phyloP scores from a whole-genome alignment of 257 asterid genomes.

The Handroanthus guayacan region DNA sequence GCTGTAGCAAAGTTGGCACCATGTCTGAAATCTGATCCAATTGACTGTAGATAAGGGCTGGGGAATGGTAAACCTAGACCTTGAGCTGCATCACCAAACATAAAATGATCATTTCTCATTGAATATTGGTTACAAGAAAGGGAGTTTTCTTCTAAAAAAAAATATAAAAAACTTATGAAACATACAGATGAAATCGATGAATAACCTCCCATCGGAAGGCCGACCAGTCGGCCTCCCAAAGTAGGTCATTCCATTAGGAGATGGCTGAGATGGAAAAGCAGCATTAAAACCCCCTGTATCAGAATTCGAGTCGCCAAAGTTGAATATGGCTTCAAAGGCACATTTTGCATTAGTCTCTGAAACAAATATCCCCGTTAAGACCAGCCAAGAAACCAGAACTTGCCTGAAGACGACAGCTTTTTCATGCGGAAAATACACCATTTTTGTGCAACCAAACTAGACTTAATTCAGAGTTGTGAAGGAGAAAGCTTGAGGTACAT shows the following conservation, averaged over 20 bases:
- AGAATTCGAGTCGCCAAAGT: slow-evolving; percentile 77
- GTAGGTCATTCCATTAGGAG: slow-evolving; percentile 80
- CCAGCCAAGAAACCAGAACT: slow-evolving; percentile 39
- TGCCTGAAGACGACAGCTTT: slow-evolving; percentile 14
- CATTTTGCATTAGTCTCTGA: slow-evolving; percentile 48
- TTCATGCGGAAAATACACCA: slow-evolving; percentile 13
- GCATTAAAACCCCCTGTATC: slow-evolving; percentile 73
- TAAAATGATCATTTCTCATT: neutral
- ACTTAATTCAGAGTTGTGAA: neutral
- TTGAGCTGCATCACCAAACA: slow-evolving; percentile 56
- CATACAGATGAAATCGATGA: slow-evolving; percentile 72
- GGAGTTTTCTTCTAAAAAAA: neutral
- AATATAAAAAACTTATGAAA: neutral
- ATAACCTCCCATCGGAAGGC: slow-evolving; percentile 66
- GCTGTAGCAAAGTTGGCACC: slow-evolving; percentile 75
- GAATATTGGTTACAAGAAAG: neutral
- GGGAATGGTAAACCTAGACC: slow-evolving; percentile 64
- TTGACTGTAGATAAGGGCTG: slow-evolving; percentile 65
- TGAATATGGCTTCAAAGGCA: slow-evolving; percentile 62
- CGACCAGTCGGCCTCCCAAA: slow-evolving; percentile 73
- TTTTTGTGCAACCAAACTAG: neutral
- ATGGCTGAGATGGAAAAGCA: slow-evolving; percentile 68
- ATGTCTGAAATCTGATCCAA: slow-evolving; percentile 62
- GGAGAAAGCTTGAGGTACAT: neutral
- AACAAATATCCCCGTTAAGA: slow-evolving; percentile 37